Evolutionary conservation across 163 green algal genomes (phyloP).

Genomic region (Scenedesmus sp.): DNA sequence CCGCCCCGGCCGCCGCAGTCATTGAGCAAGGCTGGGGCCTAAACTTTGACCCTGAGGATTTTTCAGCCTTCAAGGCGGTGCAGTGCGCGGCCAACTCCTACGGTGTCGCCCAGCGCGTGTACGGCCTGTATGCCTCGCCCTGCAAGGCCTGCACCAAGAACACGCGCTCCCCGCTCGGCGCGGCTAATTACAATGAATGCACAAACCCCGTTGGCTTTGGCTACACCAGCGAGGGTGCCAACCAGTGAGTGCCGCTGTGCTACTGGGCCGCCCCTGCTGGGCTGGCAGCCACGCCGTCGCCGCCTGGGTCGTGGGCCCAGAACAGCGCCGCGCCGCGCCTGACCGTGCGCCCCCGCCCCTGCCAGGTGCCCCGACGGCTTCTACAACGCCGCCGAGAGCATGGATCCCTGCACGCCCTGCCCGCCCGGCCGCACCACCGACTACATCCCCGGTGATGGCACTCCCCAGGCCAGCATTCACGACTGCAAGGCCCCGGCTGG

Average conservation of each 20-base stretch:
- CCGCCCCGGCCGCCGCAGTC: background rate
- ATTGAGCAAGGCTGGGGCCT: background rate
- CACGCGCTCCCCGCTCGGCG: background rate
- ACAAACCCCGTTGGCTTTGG: background rate
- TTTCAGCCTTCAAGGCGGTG: slow-evolving; percentile 1
- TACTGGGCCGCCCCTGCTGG: too few species aligned
- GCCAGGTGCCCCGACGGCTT: too few species aligned
- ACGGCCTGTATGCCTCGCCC: background rate
- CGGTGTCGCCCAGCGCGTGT: background rate
- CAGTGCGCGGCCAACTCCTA: background rate
- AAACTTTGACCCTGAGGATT: background rate
- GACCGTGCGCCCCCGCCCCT: too few species aligned
- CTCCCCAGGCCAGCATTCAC: background rate
- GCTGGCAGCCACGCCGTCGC: too few species aligned
- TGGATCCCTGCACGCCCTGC: background rate
- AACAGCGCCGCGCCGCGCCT: too few species aligned
- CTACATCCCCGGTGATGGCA: background rate
- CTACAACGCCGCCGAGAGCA: too few species aligned
- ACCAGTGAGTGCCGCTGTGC: slow-evolving; percentile 1
- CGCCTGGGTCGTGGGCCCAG: too few species aligned
- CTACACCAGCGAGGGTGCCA: background rate
- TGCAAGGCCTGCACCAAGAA: slow-evolving; percentile 10
- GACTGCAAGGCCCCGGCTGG: background rate
- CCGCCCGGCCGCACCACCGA: background rate
- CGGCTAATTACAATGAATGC: background rate